Percentiles rank a stretch among this genome's conserved stretches.
Evolutionary conservation across 805 yeast species (phyloP).

Genomic region (Starmerella sirachaensis): DNA sequence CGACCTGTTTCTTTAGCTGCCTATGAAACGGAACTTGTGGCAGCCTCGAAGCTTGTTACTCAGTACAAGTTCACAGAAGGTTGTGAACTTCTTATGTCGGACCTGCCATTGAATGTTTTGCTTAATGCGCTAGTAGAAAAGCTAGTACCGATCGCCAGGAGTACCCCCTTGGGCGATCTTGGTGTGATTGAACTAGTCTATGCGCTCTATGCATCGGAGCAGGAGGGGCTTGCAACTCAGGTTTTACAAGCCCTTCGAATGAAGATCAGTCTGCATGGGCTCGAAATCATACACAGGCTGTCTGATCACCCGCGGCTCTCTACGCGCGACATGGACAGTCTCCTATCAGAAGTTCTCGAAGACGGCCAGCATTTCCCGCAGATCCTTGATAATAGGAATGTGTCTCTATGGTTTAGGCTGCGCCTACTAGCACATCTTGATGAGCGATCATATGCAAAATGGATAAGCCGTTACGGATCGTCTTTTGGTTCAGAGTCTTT

Average conservation of each 20-base stretch:
- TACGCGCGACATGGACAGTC: too few relatives aligned
- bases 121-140: conserved; percentile 13
- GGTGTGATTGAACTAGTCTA: conserved; percentile 16
- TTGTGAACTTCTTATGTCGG: conserved; percentile 8
- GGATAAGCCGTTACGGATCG: conserved; percentile 8
- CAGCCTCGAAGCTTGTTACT: conserved; percentile 4
- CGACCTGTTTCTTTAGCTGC: neutral
- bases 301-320: too few relatives aligned
- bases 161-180: conserved; percentile 8
- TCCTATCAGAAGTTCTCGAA: neutral
- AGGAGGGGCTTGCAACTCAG: conserved; percentile 19
- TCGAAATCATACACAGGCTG: too few relatives aligned
- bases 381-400: conserved; percentile 5
- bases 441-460: conserved; percentile 1
- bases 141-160: conserved; percentile 11
- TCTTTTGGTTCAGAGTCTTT: neutral
- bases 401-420: conserved; percentile 15
- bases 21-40: conserved; percentile 8
- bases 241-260: conserved; percentile 15
- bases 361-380: conserved; percentile 16
- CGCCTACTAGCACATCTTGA: conserved; percentile 11
- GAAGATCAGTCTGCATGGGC: too few relatives aligned
- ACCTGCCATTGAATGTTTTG: conserved; percentile 15
- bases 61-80: conserved; percentile 9
- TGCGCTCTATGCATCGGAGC: conserved; percentile 12